A percentile compares a stretch with the other conserved stretches of the same genome.
Evolutionary conservation across 176 grass and related monocot genomes (phyloP).

Genomic region (Oryza australiensis): DNA sequence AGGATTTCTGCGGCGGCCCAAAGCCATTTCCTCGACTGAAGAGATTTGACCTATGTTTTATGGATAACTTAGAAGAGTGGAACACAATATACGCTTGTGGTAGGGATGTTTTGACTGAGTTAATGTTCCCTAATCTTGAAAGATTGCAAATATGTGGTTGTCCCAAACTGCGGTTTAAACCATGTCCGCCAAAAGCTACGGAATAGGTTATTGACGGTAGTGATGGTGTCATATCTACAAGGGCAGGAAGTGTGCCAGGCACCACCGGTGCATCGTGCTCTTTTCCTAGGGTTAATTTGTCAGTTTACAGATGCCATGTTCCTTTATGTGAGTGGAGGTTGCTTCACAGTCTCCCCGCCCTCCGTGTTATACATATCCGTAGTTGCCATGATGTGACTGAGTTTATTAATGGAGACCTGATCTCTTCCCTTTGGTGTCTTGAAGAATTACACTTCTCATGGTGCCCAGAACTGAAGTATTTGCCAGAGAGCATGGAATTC

Average conservation of each 20-base stretch:
- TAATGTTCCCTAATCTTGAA: slow-evolving; percentile 18
- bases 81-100: too few relatives aligned
- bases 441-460: too few relatives aligned
- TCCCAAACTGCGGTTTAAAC: background rate
- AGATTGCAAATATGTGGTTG: background rate
- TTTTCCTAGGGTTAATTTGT: too few relatives aligned
- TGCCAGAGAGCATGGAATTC: background rate
- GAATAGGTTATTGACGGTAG: background rate
- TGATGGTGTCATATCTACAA: background rate
- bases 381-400: background rate
- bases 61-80: slow-evolving; percentile 8
- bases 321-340: too few relatives aligned
- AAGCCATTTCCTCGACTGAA: slow-evolving; percentile 11
- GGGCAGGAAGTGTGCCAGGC: too few relatives aligned
- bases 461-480: background rate
- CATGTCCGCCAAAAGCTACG: background rate
- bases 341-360: too few relatives aligned
- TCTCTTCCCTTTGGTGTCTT: too few relatives aligned
- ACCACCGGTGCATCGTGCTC: too few relatives aligned
- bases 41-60: background rate
- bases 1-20: background rate
- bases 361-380: background rate
- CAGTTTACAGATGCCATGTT: too few relatives aligned
- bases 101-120: background rate
- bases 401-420: background rate